Conservation (phyloP, 169 alveolate genomes). For the Plasmodium coatneyi region DNA sequence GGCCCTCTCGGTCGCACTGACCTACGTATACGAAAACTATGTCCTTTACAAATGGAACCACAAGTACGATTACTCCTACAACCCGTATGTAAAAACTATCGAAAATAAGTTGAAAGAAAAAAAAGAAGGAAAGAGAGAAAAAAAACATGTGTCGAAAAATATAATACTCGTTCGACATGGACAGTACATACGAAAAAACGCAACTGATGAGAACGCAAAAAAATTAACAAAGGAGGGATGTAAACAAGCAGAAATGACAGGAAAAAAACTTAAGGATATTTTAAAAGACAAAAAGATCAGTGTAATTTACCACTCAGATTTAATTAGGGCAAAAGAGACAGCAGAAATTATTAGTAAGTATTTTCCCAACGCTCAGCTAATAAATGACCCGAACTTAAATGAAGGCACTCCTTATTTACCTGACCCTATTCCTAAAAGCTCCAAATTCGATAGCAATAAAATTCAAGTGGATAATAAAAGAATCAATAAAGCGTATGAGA, state of each 20-base stretch:
- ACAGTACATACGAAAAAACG: slow-evolving; percentile 67
- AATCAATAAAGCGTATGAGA: slow-evolving; percentile 77
- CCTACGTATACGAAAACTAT: slow-evolving; percentile 66
- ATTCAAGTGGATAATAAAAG: slow-evolving; percentile 76
- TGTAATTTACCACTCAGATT: slow-evolving; percentile 80
- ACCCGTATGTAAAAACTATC: slow-evolving; percentile 27
- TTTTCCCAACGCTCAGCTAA: slow-evolving; percentile 76
- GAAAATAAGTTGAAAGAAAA: slow-evolving; percentile 26
- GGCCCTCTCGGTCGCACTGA: slow-evolving; percentile 22
- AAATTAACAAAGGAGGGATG: slow-evolving; percentile 77
- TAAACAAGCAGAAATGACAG: slow-evolving; percentile 78
- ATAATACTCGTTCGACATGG: slow-evolving; percentile 82
- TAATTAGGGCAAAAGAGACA: slow-evolving; percentile 81
- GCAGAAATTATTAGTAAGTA: slow-evolving; percentile 79
- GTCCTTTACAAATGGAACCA: slow-evolving; percentile 63
- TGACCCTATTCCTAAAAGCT: slow-evolving; percentile 76
- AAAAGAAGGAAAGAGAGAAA: slow-evolving; percentile 66
- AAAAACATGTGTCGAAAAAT: slow-evolving; percentile 62
- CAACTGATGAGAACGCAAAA: slow-evolving; percentile 74
- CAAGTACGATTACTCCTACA: slow-evolving; percentile 60
- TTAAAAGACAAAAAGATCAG: slow-evolving; percentile 53
- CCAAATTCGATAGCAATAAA: slow-evolving; percentile 75
- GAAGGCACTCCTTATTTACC: slow-evolving; percentile 83
- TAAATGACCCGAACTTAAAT: slow-evolving; percentile 80
- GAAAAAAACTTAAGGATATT: slow-evolving; percentile 75